phyloP scores from a whole-genome alignment of 257 asterid species.

The Paulownia fortunei region DNA sequence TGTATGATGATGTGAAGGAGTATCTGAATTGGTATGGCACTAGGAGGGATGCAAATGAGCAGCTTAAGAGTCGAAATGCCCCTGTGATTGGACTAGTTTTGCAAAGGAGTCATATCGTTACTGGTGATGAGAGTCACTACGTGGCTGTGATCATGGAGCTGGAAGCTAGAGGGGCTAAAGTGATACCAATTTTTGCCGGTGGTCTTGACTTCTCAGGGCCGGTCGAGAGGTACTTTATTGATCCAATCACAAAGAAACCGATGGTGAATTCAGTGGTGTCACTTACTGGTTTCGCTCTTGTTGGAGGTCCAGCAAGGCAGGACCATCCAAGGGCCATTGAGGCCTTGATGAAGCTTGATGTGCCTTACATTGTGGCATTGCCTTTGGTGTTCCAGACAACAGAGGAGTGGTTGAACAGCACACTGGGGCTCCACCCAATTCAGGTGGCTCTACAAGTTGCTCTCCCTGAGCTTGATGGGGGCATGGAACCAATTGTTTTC shows the following conservation, averaged over 20 bases:
- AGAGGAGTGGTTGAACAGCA: slow-evolving; percentile 96
- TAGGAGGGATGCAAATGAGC: slow-evolving; percentile 74
- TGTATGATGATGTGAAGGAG: slow-evolving; percentile 98
- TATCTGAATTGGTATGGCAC: slow-evolving; percentile 92
- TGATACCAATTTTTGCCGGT: slow-evolving; percentile 92
- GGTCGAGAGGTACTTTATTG: slow-evolving; percentile 74
- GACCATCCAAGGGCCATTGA: slow-evolving; percentile 95
- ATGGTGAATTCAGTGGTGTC: slow-evolving; percentile 82
- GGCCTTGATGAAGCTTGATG: slow-evolving; percentile 89
- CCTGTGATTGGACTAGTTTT: slow-evolving; percentile 82
- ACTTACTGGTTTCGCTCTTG: slow-evolving; percentile 93
- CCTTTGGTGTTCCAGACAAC: slow-evolving; percentile 98
- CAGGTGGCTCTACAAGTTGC: slow-evolving; percentile 98
- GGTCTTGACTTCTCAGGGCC: slow-evolving; percentile 97
- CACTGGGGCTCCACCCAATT: slow-evolving; percentile 91
- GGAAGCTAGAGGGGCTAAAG: slow-evolving; percentile 95
- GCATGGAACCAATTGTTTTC: slow-evolving; percentile 95
- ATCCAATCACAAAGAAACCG: slow-evolving; percentile 82
- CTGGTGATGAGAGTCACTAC: slow-evolving; percentile 96
- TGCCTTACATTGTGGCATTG: slow-evolving; percentile 90
- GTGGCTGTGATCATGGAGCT: slow-evolving; percentile 99
- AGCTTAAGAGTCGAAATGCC: slow-evolving; percentile 63
- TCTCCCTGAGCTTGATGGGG: slow-evolving; percentile 97
- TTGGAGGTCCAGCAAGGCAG: slow-evolving; percentile 98
- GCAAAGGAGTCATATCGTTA: slow-evolving; percentile 93